Evolutionary conservation across 164 flowering plant genomes (phyloP).

Genomic region (Akebia trifoliata): DNA sequence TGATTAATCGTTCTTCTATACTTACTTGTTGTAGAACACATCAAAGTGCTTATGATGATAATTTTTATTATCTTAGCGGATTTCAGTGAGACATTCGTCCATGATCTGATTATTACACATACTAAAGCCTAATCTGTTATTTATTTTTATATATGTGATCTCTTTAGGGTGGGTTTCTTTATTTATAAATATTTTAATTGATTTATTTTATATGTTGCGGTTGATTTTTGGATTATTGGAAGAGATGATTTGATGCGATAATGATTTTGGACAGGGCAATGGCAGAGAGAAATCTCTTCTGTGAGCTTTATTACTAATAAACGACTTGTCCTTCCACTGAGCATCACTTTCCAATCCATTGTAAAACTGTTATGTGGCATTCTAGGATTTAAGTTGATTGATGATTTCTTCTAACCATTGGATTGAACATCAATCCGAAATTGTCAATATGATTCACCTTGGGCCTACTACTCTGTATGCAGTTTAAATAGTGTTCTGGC

Average conservation of each 20-base stretch:
- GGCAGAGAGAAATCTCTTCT: background rate
- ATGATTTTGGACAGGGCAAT: background rate
- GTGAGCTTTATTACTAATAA: slow-evolving; percentile 1
- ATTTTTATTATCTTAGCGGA: slow-evolving; percentile 1
- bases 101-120: slow-evolving; percentile 7
- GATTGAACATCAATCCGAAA: too few species aligned
- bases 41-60: slow-evolving; percentile 6
- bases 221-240: background rate
- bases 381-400: too few species aligned
- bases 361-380: too few species aligned
- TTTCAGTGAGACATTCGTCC: slow-evolving; percentile 5
- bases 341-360: background rate
- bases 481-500: too few species aligned
- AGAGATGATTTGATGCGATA: background rate
- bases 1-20: too few species aligned
- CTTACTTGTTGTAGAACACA: too few species aligned
- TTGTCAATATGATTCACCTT: too few species aligned
- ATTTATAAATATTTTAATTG: background rate
- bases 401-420: too few species aligned
- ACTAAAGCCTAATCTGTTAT: slow-evolving; percentile 1
- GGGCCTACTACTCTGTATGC: too few species aligned
- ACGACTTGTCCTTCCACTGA: slow-evolving; percentile 4
- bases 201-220: background rate
- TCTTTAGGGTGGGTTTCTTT: background rate
- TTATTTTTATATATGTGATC: background rate